phyloP scores from a whole-genome alignment of 2,329 filamentous ascomycete genomes.

The Paecilomyces niveus region DNA sequence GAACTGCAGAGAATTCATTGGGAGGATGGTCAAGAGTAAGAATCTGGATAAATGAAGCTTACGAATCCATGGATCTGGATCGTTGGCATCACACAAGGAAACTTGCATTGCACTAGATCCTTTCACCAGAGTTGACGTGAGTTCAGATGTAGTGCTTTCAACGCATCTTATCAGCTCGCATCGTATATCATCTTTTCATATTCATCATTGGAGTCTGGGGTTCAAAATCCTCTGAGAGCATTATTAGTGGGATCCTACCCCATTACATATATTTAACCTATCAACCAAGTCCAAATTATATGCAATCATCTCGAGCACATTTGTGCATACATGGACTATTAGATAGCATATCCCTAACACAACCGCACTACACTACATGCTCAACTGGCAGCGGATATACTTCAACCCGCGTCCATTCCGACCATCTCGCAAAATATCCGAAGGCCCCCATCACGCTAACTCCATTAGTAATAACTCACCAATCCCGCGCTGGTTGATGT shows the following conservation, averaged over 20 bases:
- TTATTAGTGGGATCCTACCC: too few relatives aligned
- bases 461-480: background rate
- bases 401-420: background rate
- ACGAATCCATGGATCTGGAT: background rate
- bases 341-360: too few relatives aligned
- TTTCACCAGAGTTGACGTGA: background rate
- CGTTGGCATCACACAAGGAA: background rate
- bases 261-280: too few relatives aligned
- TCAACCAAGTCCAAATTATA: too few relatives aligned
- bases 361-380: too few relatives aligned
- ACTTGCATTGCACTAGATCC: background rate
- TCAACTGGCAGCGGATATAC: background rate
- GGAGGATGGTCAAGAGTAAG: constrained; percentile 55
- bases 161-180: too few relatives aligned
- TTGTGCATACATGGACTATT: too few relatives aligned
- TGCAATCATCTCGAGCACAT: too few relatives aligned
- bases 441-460: background rate
- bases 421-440: background rate
- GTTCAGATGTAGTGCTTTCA: too few relatives aligned
- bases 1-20: constrained; percentile 56
- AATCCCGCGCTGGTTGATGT: background rate
- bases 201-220: too few relatives aligned
- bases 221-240: too few relatives aligned
- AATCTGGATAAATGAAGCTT: constrained; percentile 47
- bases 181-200: too few relatives aligned